Evolutionary conservation across 2,329 filamentous ascomycete genomes (phyloP), one percentile per base, ranked within the genome.

Genomic region (Scortechinia acanthostroma): DNA sequence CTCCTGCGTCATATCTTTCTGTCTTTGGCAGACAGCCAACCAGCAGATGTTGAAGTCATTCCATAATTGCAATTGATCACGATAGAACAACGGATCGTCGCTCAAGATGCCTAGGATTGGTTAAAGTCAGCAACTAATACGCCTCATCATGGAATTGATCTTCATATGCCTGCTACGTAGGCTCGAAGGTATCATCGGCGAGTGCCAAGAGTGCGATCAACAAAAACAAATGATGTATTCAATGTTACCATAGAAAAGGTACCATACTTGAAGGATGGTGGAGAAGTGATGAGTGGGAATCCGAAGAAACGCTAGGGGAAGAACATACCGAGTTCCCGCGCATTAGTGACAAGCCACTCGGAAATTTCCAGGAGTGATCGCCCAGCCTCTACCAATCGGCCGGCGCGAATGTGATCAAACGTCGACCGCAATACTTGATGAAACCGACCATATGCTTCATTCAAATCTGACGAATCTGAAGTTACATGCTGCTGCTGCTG

Each of bases 1-100:
- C 42, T 76, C 69, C 46, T 75, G 66, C 2, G 73, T 73, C 58
- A 80, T 61, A 42, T 83, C 74, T 56, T 76, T 77, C 57, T 85
- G 80, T 51, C 72, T 76, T 54, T 83, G 78, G 47, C 82, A 70
- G 19, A 80, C 63, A 3, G 76, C 68, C 30, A 84, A 69, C 81
- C 81, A 86, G 55, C 75, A 80, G 42, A 73, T 67, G 58, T 86
- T 85, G 65, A 85, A 83, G 48, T 83, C 74, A 53, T 76, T 74
- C 81, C 81, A 86, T n/a, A 85, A 61, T 52, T 73, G 71, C 46
- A 83, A 64, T 46, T 77, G 74, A 50, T 81, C 73, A 37, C 69
- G 60, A 57, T 81, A 71, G 50, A 75, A 64, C 33, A 68, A 63
- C 55, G 78, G 73, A 54, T 83, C 77, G 62, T 85, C 80, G 56